Percentiles rank a stretch among this genome's conserved stretches.
Conservation (phyloP, 441 rosid species). For the Biscutella laevigata region DNA sequence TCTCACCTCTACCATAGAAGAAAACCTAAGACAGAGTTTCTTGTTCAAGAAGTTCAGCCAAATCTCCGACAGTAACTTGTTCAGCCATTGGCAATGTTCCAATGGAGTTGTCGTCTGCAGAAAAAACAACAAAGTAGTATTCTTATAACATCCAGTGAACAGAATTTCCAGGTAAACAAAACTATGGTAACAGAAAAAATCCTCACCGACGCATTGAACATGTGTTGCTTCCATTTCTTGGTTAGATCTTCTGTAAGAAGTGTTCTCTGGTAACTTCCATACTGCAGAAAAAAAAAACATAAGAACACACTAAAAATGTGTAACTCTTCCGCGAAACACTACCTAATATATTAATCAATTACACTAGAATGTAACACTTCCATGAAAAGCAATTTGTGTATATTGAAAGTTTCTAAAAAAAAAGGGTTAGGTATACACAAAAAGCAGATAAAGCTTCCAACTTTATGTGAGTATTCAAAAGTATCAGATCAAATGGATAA, state of each 20-base stretch:
- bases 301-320: neutral
- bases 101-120: constrained; percentile 71
- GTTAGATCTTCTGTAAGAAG: constrained; percentile 74
- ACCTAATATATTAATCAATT: neutral
- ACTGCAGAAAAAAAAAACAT: constrained; percentile 34
- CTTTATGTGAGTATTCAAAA: constrained; percentile 18
- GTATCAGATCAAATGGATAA: neutral
- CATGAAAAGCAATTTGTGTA: neutral
- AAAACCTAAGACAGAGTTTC: constrained; percentile 60
- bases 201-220: constrained; percentile 51
- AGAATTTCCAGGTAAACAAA: neutral
- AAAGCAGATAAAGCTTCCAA: constrained; percentile 23
- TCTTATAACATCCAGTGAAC: neutral
- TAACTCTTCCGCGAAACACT: too few species aligned
- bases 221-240: constrained; percentile 63
- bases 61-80: constrained; percentile 73
- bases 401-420: neutral
- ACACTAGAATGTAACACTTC: neutral
- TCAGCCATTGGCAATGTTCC: constrained; percentile 95
- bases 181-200: neutral
- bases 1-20: constrained; percentile 76
- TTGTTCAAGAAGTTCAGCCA: constrained; percentile 67
- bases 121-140: neutral
- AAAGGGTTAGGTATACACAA: neutral
- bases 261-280: constrained; percentile 57